These are phyloP conservation scores for Solanum sparsipilum DNA, from an alignment of 257 asterid genomes.

Conservation along the genomic window DNA sequence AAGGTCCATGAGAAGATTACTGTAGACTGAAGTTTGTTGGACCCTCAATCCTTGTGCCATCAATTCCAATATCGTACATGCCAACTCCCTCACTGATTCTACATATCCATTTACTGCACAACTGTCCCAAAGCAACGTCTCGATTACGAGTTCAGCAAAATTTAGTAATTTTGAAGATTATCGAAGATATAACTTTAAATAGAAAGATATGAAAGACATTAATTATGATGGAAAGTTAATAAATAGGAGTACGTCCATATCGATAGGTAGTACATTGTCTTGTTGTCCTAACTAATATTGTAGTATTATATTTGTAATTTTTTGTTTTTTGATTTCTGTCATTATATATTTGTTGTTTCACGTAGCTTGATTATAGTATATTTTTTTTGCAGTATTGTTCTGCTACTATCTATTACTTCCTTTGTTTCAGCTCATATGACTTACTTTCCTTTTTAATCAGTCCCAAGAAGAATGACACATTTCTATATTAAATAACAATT, in stretches of 20 bases:
- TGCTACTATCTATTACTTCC: neutral
- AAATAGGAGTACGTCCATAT: neutral
- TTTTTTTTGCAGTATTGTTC: neutral
- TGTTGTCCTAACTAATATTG: neutral
- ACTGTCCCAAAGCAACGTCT: constrained; percentile 5
- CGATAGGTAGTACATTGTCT: neutral
- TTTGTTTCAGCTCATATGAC: accelerated
- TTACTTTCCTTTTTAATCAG: too few species aligned
- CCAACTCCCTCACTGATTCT: constrained; percentile 43
- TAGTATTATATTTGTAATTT: neutral
- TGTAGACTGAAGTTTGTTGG: constrained; percentile 21
- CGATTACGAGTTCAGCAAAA: neutral
- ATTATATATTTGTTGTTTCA: neutral
- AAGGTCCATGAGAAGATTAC: constrained; percentile 32
- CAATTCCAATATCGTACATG: constrained; percentile 54
- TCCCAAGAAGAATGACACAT: accelerated
- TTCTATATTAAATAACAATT: too few species aligned
- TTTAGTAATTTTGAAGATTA: neutral
- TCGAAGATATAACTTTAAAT: too few species aligned
- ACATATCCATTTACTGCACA: constrained; percentile 38
- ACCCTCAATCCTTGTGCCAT: constrained; percentile 41
- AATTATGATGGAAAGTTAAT: neutral
- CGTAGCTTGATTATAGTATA: accelerated
- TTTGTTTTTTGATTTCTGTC: neutral
- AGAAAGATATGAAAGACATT: neutral